Evolutionary conservation across 1,284 basidiomycete genomes (phyloP).

Genomic region (Boletus subluridellus): DNA sequence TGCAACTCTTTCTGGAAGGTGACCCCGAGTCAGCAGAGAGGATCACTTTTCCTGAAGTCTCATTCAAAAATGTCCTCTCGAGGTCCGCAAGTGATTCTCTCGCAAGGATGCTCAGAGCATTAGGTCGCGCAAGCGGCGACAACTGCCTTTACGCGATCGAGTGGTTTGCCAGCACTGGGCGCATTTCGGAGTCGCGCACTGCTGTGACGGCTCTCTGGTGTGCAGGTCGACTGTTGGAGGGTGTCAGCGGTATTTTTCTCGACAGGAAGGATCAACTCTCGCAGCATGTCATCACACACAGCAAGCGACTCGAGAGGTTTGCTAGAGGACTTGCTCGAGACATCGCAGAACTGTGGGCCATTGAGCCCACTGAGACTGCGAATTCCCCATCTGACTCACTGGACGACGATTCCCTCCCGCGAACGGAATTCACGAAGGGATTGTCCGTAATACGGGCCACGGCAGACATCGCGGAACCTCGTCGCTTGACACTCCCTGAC

Average conservation of each 20-base stretch:
- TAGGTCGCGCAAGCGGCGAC: conserved; percentile 72
- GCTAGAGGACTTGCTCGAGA: conserved; percentile 58
- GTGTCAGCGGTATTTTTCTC: conserved; percentile 52
- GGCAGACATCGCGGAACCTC: conserved; percentile 43
- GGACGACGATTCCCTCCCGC: conserved; percentile 28
- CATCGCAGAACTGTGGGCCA: conserved; percentile 71
- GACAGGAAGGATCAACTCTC: conserved; percentile 23
- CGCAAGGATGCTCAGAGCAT: conserved; percentile 63
- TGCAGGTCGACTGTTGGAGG: conserved; percentile 70
- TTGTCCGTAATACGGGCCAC: conserved; percentile 38
- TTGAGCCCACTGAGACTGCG: conserved; percentile 20
- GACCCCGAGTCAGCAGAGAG: conserved; percentile 38
- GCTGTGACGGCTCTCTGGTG: conserved; percentile 83
- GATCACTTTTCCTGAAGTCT: conserved; percentile 55
- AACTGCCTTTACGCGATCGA: conserved; percentile 72
- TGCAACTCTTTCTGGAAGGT: conserved; percentile 58
- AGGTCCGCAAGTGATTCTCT: conserved; percentile 54
- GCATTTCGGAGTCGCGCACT: conserved; percentile 40
- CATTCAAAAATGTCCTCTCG: conserved; percentile 61
- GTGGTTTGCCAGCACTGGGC: conserved; percentile 71
- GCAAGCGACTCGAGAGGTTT: conserved; percentile 61
- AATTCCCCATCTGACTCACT: conserved; percentile 9
- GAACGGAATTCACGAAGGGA: conserved; percentile 51
- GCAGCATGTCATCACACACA: conserved; percentile 32
- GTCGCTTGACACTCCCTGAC: conserved; percentile 34